phyloP scores from a whole-genome alignment of 768 basidiomycete species.

The Tricholoma saponaceum region DNA sequence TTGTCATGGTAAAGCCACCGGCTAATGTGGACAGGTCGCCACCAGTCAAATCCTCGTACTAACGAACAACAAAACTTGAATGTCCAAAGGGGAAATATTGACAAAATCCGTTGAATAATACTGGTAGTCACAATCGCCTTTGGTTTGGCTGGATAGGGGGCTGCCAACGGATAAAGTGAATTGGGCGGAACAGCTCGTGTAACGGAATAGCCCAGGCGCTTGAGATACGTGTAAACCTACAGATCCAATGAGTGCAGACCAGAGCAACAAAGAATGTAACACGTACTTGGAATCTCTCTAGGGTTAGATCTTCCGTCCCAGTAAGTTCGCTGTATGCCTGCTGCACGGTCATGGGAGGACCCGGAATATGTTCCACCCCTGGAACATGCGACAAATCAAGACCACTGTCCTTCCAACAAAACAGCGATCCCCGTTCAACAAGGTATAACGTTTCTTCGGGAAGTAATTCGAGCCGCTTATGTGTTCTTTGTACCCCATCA shows the following conservation, averaged over 20 bases:
- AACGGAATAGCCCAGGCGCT: constrained; percentile 86
- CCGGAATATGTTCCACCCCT: constrained; percentile 40
- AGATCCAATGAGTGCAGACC: not conserved
- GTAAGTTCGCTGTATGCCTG: constrained; percentile 88
- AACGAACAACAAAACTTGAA: constrained; percentile 29
- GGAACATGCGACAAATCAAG: constrained; percentile 23
- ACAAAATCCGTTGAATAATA: constrained; percentile 30
- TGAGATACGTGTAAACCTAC: constrained; percentile 91
- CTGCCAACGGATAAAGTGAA: constrained; percentile 33
- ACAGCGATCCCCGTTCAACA: constrained; percentile 83
- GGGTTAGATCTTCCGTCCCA: constrained; percentile 67
- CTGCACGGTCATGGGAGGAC: constrained; percentile 85
- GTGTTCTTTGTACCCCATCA: constrained; percentile 36
- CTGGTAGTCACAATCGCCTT: constrained; percentile 16
- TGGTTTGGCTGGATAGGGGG: constrained; percentile 23
- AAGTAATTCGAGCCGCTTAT: constrained; percentile 76
- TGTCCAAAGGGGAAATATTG: constrained; percentile 29
- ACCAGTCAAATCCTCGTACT: constrained; percentile 49
- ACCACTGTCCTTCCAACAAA: constrained; percentile 67
- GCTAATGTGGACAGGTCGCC: constrained; percentile 53
- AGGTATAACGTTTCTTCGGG: constrained; percentile 96
- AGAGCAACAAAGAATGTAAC: not conserved
- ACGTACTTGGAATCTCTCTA: constrained; percentile 86
- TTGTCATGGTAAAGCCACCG: constrained; percentile 46
- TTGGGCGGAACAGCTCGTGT: constrained; percentile 51